These are phyloP conservation scores for Corymbia citriodora DNA, from an alignment of 441 rosid genomes.

Conservation along the genomic window DNA sequence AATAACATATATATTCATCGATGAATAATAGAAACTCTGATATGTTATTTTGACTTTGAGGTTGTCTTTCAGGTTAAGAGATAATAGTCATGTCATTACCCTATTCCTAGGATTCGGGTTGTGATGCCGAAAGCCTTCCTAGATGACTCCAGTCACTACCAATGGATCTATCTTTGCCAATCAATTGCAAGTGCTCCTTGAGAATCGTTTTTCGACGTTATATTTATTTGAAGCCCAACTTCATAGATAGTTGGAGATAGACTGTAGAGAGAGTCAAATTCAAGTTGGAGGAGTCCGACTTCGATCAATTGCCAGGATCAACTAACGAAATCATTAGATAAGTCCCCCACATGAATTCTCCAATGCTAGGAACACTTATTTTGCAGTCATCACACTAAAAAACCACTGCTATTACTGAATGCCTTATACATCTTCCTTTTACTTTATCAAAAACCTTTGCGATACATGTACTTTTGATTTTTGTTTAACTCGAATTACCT, in stretches of 20 bases:
- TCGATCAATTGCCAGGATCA: background rate
- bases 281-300: background rate
- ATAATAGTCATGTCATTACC: fast-evolving
- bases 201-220: background rate
- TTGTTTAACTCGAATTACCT: background rate
- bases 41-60: fast-evolving
- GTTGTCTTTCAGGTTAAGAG: fast-evolving
- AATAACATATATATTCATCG: too few relatives aligned
- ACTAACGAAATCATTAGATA: background rate
- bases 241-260: background rate
- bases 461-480: background rate
- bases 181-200: background rate
- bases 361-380: background rate
- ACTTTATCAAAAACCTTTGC: background rate
- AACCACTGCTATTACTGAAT: background rate
- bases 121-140: background rate
- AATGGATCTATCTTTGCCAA: background rate
- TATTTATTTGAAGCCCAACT: background rate
- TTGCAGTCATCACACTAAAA: background rate
- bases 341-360: background rate
- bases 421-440: background rate
- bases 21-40: fast-evolving
- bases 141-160: background rate
- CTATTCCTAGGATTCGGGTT: fast-evolving
- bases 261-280: background rate